Percentiles rank a stretch among this genome's conserved stretches.
Conservation (phyloP, 2,329 filamentous ascomycete species). For the Triangularia setosa region DNA sequence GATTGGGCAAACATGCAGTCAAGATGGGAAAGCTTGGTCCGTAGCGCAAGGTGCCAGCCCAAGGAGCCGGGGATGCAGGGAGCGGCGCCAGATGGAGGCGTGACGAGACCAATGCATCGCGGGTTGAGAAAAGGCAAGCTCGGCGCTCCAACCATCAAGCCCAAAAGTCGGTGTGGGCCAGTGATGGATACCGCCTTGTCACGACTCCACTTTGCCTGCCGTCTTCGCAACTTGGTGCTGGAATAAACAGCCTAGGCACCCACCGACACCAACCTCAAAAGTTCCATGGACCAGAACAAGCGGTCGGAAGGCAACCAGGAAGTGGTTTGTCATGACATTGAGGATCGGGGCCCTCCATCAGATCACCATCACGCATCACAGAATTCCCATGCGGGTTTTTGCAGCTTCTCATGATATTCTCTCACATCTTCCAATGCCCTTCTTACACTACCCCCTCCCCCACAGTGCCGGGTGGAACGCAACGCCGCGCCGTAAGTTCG, state of each 20-base stretch:
- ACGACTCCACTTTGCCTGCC: constrained; percentile 16
- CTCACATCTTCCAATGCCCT: not conserved
- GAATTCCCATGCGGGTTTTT: not conserved
- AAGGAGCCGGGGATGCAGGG: constrained; percentile 17
- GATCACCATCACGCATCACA: not conserved
- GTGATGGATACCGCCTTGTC: not conserved
- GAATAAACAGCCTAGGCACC: not conserved
- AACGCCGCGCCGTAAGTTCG: constrained; percentile 2
- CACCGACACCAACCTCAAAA: not conserved
- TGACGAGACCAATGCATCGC: constrained; percentile 18
- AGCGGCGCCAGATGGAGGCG: constrained; percentile 12
- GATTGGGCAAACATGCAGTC: constrained; percentile 15
- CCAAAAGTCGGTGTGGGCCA: constrained; percentile 29
- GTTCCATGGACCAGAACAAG: not conserved
- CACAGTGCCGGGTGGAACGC: not conserved
- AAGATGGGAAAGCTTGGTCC: constrained; percentile 8
- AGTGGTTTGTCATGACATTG: not conserved
- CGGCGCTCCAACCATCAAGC: constrained; percentile 2
- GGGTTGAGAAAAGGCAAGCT: not conserved
- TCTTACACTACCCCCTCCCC: not conserved
- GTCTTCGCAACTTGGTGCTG: not conserved
- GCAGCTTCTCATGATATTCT: not conserved
- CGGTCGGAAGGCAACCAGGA: not conserved
- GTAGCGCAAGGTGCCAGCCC: constrained; percentile 15
- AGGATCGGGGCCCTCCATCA: not conserved